Base-by-base conservation (phyloP, 2,329 filamentous ascomycete genomes). In the Acrocalymma vagum region DNA sequence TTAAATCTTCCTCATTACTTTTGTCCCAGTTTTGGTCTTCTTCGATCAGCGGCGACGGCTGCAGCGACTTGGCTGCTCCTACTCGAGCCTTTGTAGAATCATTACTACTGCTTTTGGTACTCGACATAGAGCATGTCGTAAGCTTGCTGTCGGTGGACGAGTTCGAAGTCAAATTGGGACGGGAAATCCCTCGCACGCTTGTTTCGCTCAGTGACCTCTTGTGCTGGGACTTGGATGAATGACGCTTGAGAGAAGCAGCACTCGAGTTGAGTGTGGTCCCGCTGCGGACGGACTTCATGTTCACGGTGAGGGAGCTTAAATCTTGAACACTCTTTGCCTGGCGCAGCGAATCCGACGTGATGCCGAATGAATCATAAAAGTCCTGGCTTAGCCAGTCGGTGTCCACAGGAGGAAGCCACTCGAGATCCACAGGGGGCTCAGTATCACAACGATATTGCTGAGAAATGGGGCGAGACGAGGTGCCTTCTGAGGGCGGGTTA, bases 281-380 rank as follows among this genome's bases (percentile, higher is more conserved):
- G 48, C 47, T 60, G 36, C 51, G 58, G 28, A 54, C 53, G 18
- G 58, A 58, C 50, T 51, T 62, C 57, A 65, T 53, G 43, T 41
- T 30, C 42, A 31, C 38, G 42, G 27, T 25, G 31, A n/a, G n/a
- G 8, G 18, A 21, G 13, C 45, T 40, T 15, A 54, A 24, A 27
- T 39, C 43, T 29, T 50, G 51, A 15, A 53, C 45, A 34, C 50
- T 55, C 23, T 38, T 48, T 7, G 51, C 39, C 36, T 56, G 54
- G 14, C 38, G 45, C 32, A 56, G 28, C 23, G 45, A 46, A 7
- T 51, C 39, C 29, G 50, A 41, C 18, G 52, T 45, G 10, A 50
- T 20, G n/a, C 40, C 23, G 15, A 53, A 22, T 4, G 51, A 20
- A 21, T 43, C 29, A 24, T 29, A 18, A 14, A 48, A 26, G 9